phyloP scores from a whole-genome alignment of 768 basidiomycete species.

The Collybia mongolica region DNA sequence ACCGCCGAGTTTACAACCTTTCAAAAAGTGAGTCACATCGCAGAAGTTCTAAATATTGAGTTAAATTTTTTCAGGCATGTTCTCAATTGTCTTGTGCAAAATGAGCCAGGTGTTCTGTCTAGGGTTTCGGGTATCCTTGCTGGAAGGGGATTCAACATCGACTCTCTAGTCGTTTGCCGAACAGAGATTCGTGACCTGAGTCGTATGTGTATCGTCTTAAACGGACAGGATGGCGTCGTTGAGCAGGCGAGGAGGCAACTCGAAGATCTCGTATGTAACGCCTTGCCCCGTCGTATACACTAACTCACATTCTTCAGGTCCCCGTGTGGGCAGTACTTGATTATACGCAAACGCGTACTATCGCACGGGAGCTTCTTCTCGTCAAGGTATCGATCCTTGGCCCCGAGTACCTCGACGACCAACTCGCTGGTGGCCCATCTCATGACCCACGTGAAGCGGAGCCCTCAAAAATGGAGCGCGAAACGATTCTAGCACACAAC shows the following conservation, averaged over 20 bases:
- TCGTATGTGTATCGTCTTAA: conserved; percentile 97
- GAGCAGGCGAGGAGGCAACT: conserved; percentile 96
- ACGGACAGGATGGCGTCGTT: conserved; percentile 95
- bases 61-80: conserved; percentile 63
- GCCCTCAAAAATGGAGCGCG: conserved; percentile 63
- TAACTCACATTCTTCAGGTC: conserved; percentile 52
- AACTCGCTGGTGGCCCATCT: conserved; percentile 81
- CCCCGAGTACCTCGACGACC: conserved; percentile 93
- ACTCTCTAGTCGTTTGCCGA: conserved; percentile 96
- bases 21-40: conserved; percentile 69
- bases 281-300: neutral
- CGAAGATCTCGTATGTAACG: conserved; percentile 82
- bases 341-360: conserved; percentile 90
- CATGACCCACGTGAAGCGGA: conserved; percentile 62
- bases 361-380: conserved; percentile 91
- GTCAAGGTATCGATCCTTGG: conserved; percentile 97
- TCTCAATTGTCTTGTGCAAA: conserved; percentile 97
- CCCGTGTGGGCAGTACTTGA: conserved; percentile 99
- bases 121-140: conserved; percentile 97
- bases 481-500: conserved; percentile 69
- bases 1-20: conserved; percentile 87
- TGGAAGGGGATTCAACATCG: conserved; percentile 97
- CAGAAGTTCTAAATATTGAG: neutral
- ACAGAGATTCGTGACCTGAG: conserved; percentile 97
- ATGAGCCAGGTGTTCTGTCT: conserved; percentile 98